Conservation (phyloP, 2,329 filamentous ascomycete genomes). For the Pezizomycotina sp. region DNA sequence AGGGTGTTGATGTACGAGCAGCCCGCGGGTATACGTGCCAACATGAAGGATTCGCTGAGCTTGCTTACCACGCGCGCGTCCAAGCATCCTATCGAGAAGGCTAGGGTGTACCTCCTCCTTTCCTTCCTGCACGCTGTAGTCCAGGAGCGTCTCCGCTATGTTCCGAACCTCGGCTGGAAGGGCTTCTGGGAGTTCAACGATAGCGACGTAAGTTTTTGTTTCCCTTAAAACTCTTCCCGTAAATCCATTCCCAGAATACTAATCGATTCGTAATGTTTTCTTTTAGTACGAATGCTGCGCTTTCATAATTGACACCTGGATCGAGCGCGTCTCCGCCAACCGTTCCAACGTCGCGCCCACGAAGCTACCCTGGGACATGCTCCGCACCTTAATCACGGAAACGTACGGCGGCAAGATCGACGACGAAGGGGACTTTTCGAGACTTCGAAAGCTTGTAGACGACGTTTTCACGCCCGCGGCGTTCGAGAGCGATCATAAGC, state of each 20-base stretch:
- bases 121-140: slow-evolving; percentile 92
- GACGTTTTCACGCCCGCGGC: slow-evolving; percentile 69
- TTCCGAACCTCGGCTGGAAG: slow-evolving; percentile 89
- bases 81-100: slow-evolving; percentile 78
- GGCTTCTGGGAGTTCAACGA: slow-evolving; percentile 99
- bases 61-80: slow-evolving; percentile 58
- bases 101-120: slow-evolving; percentile 73
- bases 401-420: slow-evolving; percentile 98
- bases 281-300: slow-evolving; percentile 84
- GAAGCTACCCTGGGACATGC: slow-evolving; percentile 93
- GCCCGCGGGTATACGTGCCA: slow-evolving; percentile 84
- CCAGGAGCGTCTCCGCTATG: slow-evolving; percentile 86
- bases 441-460: slow-evolving; percentile 56
- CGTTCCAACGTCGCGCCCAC: slow-evolving; percentile 84
- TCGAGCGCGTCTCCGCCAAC: slow-evolving; percentile 64
- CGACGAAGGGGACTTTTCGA: slow-evolving; percentile 64
- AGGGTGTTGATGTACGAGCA: slow-evolving; percentile 96
- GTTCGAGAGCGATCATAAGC: slow-evolving; percentile 80
- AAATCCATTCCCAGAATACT: slow-evolving; percentile 26
- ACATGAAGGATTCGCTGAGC: slow-evolving; percentile 94
- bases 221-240: slow-evolving; percentile 3
- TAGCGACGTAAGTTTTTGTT: slow-evolving; percentile 63
- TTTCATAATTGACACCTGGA: slow-evolving; percentile 89
- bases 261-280: slow-evolving; percentile 24
- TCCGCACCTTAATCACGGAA: slow-evolving; percentile 75